Percentiles rank a stretch among this genome's conserved stretches.
phyloP scores from a whole-genome alignment of 306 rosid genomes.

The Medicago truncatula region DNA sequence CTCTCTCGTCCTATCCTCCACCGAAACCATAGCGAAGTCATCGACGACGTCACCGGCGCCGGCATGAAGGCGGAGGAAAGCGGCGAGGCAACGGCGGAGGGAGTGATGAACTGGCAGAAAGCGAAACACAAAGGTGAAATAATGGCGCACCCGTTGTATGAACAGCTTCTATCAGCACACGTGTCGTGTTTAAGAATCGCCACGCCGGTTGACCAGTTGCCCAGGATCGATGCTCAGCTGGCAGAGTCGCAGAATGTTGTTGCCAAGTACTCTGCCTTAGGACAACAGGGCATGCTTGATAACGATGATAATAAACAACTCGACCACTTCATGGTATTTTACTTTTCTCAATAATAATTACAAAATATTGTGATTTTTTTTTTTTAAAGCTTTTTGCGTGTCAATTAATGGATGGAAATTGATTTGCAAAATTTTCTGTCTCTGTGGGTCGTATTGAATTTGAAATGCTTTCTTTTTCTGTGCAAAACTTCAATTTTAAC shows the following conservation, averaged over 20 bases:
- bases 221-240: constrained; percentile 94
- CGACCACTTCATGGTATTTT: constrained; percentile 88
- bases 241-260: constrained; percentile 94
- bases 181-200: constrained; percentile 96
- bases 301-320: constrained; percentile 79
- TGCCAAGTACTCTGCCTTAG: constrained; percentile 81
- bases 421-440: no score
- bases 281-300: constrained; percentile 71
- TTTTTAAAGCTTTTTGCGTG: no score
- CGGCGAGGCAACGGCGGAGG: constrained; percentile 43
- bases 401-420: no score
- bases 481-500: no score
- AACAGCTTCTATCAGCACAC: constrained; percentile 89
- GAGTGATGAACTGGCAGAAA: constrained; percentile 81
- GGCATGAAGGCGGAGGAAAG: constrained; percentile 46
- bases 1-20: constrained; percentile 70
- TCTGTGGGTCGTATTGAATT: no score
- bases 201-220: constrained; percentile 96
- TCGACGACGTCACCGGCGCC: constrained; percentile 62
- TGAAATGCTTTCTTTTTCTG: no score
- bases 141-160: constrained; percentile 83
- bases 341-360: no score
- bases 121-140: constrained; percentile 84
- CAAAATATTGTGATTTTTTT: no score
- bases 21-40: constrained; percentile 83